Evolutionary conservation across 495 filamentous ascomycete genomes (phyloP), one percentile per base, ranked within the genome.

Genomic region (Aspergillus sparsus): DNA sequence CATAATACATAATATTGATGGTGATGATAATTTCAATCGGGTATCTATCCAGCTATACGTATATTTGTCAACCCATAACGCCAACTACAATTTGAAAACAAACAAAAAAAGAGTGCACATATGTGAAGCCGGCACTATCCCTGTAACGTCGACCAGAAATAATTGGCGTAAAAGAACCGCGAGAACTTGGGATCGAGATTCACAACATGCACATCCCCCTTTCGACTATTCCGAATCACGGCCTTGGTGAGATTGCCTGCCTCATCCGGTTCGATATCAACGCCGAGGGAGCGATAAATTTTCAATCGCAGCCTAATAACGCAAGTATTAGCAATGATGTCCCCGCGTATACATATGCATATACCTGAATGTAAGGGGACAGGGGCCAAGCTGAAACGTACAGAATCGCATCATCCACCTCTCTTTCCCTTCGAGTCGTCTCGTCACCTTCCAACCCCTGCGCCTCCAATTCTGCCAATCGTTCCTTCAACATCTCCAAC

Each of bases 181-280:
- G 90, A 92, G 68, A 97, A 92, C 74, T 93, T 96, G 50, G 89
- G 83, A 67, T 97, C 93, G 62, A 98, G 87, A 66, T 97, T 96
- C 50, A 98, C 87, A 33, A 98, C 90, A 71, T 96, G 90, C 55
- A 97, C 90, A 72, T 97, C 94, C 33, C 92, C 93, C 75, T 91
- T 92, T 57, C 83, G 81, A 61, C 85, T 87, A 73, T 95, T 96
- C 56, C 93, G 81, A 62, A 98, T 88, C 49, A 97, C 84, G 11
- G 91, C 92, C 68, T 90, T 89, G 59, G 79, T 90, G 75, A 91
- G 97, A 67, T 88, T 89, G 18, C 92, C 92, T 8, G 87, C 87
- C 34, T 82, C 81, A 66, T 96, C 92, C 51, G 87, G 77, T 73
- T 96, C 90, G 45, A 93, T 82, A 66, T 97, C 95, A 56, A 98